Conservation (phyloP, 1,284 basidiomycete genomes). For the Tilletia horrida region DNA sequence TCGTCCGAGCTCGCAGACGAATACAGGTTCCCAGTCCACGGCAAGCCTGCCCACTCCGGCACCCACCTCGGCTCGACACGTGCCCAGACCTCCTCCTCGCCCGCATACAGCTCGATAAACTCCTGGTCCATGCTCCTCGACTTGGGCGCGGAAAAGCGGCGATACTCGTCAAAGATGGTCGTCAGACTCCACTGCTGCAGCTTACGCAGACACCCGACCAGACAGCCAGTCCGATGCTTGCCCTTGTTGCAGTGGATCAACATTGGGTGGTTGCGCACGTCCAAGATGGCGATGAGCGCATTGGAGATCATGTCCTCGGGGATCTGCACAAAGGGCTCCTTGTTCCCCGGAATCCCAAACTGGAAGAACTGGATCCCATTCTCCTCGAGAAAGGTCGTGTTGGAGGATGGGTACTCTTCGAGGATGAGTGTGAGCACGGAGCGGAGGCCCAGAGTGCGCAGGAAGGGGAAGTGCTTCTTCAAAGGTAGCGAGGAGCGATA, state of each 20-base stretch:
- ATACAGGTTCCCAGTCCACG: not conserved
- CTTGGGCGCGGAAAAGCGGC: constrained; percentile 60
- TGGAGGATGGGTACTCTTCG: constrained; percentile 61
- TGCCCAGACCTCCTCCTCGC: constrained; percentile 30
- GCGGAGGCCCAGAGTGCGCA: constrained; percentile 59
- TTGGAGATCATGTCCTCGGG: constrained; percentile 61
- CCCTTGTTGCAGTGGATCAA: constrained; percentile 64
- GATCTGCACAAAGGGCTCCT: constrained; percentile 56
- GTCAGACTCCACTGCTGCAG: constrained; percentile 61
- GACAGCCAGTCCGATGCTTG: constrained; percentile 63
- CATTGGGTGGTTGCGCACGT: constrained; percentile 61
- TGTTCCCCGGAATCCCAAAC: constrained; percentile 63
- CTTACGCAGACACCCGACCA: constrained; percentile 61
- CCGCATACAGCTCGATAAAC: constrained; percentile 60
- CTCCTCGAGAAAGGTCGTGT: constrained; percentile 57
- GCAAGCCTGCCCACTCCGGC: constrained; percentile 28
- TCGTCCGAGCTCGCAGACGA: not conserved
- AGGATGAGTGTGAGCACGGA: constrained; percentile 61
- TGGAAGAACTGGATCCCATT: constrained; percentile 59
- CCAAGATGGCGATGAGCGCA: constrained; percentile 61
- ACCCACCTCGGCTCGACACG: constrained; percentile 26
- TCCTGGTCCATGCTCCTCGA: constrained; percentile 61
- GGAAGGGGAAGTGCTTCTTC: constrained; percentile 60
- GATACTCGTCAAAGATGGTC: constrained; percentile 62
- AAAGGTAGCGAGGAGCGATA: constrained; percentile 61